These are phyloP conservation scores for Phyllosticta paracitricarpa DNA, from an alignment of 2,329 filamentous ascomycete genomes.

Conservation along the genomic window DNA sequence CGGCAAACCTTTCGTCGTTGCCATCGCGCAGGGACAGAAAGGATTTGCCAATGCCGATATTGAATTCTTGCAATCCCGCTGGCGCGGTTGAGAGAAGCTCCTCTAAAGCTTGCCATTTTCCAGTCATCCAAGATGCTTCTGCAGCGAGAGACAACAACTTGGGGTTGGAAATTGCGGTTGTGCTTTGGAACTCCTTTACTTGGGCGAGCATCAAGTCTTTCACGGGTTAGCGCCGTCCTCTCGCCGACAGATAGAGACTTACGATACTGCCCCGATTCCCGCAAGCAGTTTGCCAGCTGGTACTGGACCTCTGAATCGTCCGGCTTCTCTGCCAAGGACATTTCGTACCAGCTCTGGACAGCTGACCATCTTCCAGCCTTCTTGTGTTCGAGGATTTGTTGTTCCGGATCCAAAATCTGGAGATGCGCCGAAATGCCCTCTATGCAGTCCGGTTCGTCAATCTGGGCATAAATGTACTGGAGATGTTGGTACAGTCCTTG, in stretches of 20 bases:
- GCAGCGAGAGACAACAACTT: slow-evolving; percentile 70
- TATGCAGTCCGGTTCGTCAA: slow-evolving; percentile 93
- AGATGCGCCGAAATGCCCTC: slow-evolving; percentile 88
- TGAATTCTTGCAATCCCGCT: slow-evolving; percentile 56
- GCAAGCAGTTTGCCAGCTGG: slow-evolving; percentile 77
- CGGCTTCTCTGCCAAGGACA: slow-evolving; percentile 71
- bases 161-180: slow-evolving; percentile 18
- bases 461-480: slow-evolving; percentile 91
- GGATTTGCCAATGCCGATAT: slow-evolving; percentile 65
- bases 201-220: slow-evolving; percentile 77
- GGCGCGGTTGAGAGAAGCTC: slow-evolving; percentile 46
- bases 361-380: slow-evolving; percentile 91
- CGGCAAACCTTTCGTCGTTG: slow-evolving; percentile 42
- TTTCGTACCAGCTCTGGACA: slow-evolving; percentile 95
- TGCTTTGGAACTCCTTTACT: slow-evolving; percentile 60
- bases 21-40: slow-evolving; percentile 50
- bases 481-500: slow-evolving; percentile 64
- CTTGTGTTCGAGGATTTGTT: slow-evolving; percentile 84
- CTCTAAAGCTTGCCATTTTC: slow-evolving; percentile 66
- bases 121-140: slow-evolving; percentile 86
- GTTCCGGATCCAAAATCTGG: slow-evolving; percentile 78
- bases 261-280: slow-evolving; percentile 94
- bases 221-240: slow-evolving; percentile 13
- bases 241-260: slow-evolving; percentile 20
- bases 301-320: slow-evolving; percentile 67